Percentiles rank a stretch among this genome's conserved stretches.
These are phyloP conservation scores for Diaporthe sp. DNA, from an alignment of 2,329 filamentous ascomycete genomes.

Conservation along the genomic window DNA sequence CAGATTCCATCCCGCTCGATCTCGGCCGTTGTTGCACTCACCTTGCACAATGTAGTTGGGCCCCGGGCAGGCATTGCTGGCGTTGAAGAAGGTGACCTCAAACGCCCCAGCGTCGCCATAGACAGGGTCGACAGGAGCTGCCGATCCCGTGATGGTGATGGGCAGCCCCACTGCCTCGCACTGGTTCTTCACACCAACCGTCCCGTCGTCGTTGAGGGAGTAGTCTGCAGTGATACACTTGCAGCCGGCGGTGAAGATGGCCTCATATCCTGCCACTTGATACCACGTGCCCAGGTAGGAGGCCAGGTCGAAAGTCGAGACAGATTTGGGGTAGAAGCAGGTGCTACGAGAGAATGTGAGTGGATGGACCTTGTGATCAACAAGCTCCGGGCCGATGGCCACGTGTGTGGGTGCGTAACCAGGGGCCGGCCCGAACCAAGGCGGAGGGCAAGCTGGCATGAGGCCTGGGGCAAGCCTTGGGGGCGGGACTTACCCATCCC, in stretches of 20 bases:
- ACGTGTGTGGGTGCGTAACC: not conserved
- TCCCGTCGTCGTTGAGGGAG: conserved; percentile 42
- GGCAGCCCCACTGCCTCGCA: conserved; percentile 41
- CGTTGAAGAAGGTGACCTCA: conserved; percentile 41
- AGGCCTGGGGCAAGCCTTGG: not conserved
- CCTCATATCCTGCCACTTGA: conserved; percentile 42
- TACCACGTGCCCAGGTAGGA: conserved; percentile 43
- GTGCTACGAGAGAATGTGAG: conserved; percentile 9
- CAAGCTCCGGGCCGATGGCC: not conserved
- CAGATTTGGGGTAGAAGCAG: conserved; percentile 43
- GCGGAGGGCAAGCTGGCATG: not conserved
- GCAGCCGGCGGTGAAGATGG: conserved; percentile 42
- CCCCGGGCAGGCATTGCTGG: conserved; percentile 40
- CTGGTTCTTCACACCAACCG: conserved; percentile 41
- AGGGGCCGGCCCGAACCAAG: not conserved
- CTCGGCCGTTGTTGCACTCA: conserved; percentile 17
- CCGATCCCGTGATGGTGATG: conserved; percentile 40
- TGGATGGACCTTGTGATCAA: not conserved
- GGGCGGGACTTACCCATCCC: conserved; percentile 34
- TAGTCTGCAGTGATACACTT: conserved; percentile 42
- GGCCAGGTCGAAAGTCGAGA: conserved; percentile 40
- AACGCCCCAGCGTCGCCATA: conserved; percentile 42
- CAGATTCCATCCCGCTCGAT: too few relatives aligned
- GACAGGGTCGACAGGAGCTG: conserved; percentile 39
- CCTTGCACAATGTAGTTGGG: conserved; percentile 45